Conservation (phyloP, 73 alveolate genomes). For the Paraurostyla sp. region DNA sequence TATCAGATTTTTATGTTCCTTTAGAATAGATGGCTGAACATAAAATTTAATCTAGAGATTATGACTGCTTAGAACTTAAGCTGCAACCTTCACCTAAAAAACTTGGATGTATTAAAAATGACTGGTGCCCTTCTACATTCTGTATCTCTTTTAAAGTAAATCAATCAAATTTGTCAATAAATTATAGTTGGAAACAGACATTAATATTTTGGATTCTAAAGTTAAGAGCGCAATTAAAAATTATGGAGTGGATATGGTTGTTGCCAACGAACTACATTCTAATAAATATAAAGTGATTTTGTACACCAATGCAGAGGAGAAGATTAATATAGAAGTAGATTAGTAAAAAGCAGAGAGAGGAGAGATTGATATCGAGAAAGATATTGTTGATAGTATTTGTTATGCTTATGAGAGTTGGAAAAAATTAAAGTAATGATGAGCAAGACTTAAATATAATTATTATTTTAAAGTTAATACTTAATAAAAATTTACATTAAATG, state of each 20-base stretch:
- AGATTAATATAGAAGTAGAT: not conserved
- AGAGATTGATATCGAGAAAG: not conserved
- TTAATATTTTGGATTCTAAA: slow-evolving; percentile 23
- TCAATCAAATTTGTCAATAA: not conserved
- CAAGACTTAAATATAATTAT: not conserved
- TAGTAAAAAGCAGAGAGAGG: not conserved
- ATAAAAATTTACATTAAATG: too few relatives aligned
- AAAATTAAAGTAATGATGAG: not conserved
- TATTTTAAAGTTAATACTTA: not conserved
- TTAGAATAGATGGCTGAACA: slow-evolving; percentile 63
- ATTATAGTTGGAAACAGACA: slow-evolving; percentile 53
- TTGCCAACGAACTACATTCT: slow-evolving; percentile 58
- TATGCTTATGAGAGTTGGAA: not conserved
- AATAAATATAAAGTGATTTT: slow-evolving; percentile 29
- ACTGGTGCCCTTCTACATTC: slow-evolving; percentile 37
- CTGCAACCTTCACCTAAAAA: slow-evolving; percentile 51
- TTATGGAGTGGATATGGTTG: slow-evolving; percentile 52
- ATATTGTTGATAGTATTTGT: not conserved
- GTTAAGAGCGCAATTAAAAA: slow-evolving; percentile 28
- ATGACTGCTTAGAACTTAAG: not conserved
- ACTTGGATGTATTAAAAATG: not conserved
- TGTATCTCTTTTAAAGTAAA: slow-evolving; percentile 34
- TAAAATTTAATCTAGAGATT: slow-evolving; percentile 68
- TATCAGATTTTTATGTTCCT: slow-evolving; percentile 80
- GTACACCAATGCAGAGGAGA: not conserved